phyloP scores from a whole-genome alignment of 495 filamentous ascomycete species.

The Xylaria intraflava region DNA sequence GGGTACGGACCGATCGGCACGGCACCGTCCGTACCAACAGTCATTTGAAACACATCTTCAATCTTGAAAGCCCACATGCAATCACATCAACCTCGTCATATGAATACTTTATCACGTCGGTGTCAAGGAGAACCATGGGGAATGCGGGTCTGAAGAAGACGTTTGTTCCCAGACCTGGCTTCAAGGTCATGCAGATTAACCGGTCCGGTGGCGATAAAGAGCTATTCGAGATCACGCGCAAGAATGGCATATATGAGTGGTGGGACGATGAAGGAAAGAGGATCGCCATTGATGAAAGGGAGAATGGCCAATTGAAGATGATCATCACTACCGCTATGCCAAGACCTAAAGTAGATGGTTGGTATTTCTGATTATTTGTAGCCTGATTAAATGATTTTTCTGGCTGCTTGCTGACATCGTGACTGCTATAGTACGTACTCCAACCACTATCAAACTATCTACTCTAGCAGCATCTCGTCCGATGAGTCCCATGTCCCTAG shows the following conservation, averaged over 20 bases:
- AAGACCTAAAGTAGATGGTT: not conserved
- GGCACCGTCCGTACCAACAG: not conserved
- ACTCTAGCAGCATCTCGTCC: not conserved
- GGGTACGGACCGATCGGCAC: not conserved
- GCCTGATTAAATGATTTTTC: not conserved
- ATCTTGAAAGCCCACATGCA: constrained; percentile 2
- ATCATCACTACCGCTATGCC: not conserved
- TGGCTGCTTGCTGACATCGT: not conserved
- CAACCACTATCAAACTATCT: not conserved
- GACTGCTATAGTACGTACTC: not conserved
- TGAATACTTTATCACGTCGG: not conserved
- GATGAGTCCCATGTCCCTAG: too few species aligned
- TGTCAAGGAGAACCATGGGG: not conserved
- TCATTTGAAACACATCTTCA: not conserved
- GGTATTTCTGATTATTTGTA: not conserved
- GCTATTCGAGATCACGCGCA: constrained; percentile 1
- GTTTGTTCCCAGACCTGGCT: constrained; percentile 1
- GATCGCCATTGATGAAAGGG: not conserved
- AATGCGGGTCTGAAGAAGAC: constrained; percentile 5
- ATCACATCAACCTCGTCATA: not conserved
- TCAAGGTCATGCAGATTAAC: constrained; percentile 5
- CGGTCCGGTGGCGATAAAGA: constrained; percentile 1
- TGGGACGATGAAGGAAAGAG: not conserved
- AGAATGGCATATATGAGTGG: constrained; percentile 4
- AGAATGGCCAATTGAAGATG: not conserved